A percentile compares a stretch with the other conserved stretches of the same genome.
Conservation (phyloP, 108 stramenopile genomes). For the Seminavis robusta region DNA sequence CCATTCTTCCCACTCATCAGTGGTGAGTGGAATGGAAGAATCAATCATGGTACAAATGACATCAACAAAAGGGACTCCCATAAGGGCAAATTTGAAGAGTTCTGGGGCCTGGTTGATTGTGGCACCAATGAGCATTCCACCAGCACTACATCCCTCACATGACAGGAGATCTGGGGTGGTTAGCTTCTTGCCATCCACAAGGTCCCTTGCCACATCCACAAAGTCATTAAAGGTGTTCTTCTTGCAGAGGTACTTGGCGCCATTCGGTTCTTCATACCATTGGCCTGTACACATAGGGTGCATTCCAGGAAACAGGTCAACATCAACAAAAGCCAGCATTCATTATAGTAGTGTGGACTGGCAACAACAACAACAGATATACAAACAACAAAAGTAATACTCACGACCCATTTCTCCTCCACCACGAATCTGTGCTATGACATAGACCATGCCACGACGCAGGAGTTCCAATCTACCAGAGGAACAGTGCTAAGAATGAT, state of each 20-base stretch:
- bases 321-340: no score
- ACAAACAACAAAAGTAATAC: slow-evolving; percentile 92
- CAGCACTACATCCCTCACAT: slow-evolving; percentile 68
- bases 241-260: slow-evolving; percentile 92
- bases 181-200: slow-evolving; percentile 37
- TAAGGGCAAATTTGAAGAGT: slow-evolving; percentile 79
- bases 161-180: slow-evolving; percentile 43
- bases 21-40: slow-evolving; percentile 83
- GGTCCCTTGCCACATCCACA: slow-evolving; percentile 61
- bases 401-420: slow-evolving; percentile 96
- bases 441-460: slow-evolving; percentile 86
- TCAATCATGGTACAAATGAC: slow-evolving; percentile 79
- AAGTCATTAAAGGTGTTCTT: slow-evolving; percentile 96
- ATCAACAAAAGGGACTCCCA: slow-evolving; percentile 96
- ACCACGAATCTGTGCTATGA: slow-evolving; percentile 91
- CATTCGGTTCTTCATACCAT: slow-evolving; percentile 95
- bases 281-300: no score
- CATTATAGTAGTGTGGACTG: no score
- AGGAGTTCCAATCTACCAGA: slow-evolving; percentile 66
- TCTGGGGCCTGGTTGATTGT: slow-evolving; percentile 77
- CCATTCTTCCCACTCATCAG: slow-evolving; percentile 81
- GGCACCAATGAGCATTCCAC: slow-evolving; percentile 69
- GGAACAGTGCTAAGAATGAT: no score
- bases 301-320: no score
- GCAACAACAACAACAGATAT: no score